Percentiles rank a stretch among this genome's conserved stretches.
Conservation (phyloP, 192 early-diverging fungal species). For the Coemansia sp. region DNA sequence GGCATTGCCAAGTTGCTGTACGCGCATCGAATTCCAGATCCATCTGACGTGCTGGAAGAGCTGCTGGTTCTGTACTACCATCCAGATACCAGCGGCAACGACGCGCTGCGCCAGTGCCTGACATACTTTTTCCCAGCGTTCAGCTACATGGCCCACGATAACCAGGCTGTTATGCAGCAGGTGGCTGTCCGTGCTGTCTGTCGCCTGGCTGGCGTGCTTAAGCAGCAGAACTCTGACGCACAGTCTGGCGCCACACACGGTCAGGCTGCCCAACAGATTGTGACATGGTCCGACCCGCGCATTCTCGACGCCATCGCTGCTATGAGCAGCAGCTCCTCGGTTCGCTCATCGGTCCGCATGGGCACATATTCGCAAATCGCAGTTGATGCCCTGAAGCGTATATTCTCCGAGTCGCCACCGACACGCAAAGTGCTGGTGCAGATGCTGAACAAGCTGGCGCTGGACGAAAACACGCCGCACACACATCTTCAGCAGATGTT, state of each 20-base stretch:
- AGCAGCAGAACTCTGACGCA: constrained; percentile 27
- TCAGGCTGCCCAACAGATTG: constrained; percentile 69
- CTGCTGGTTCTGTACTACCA: constrained; percentile 84
- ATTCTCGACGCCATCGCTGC: constrained; percentile 55
- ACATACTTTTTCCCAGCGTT: constrained; percentile 85
- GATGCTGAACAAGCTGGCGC: constrained; percentile 56
- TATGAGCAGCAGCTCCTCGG: constrained; percentile 17
- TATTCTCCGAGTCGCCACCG: constrained; percentile 47
- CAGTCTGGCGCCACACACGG: constrained; percentile 35
- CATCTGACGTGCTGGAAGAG: constrained; percentile 57
- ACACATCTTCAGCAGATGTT: constrained; percentile 47
- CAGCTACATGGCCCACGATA: constrained; percentile 70
- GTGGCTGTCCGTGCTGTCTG: constrained; percentile 51
- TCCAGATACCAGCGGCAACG: constrained; percentile 62
- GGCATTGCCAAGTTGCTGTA: constrained; percentile 74
- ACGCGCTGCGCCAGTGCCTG: constrained; percentile 78
- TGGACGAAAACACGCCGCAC: constrained; percentile 40
- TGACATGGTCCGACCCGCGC: constrained; percentile 77
- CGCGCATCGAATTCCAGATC: constrained; percentile 53
- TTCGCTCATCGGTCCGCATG: constrained; percentile 23
- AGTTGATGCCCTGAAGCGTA: constrained; percentile 61
- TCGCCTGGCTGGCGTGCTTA: constrained; percentile 36
- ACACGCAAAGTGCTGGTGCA: constrained; percentile 64
- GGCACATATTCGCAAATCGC: constrained; percentile 53
- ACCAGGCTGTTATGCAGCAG: constrained; percentile 65